Evolutionary conservation across 768 basidiomycete genomes (phyloP), one percentile per base, ranked within the genome.

Genomic region (Solioccasus polychromus): DNA sequence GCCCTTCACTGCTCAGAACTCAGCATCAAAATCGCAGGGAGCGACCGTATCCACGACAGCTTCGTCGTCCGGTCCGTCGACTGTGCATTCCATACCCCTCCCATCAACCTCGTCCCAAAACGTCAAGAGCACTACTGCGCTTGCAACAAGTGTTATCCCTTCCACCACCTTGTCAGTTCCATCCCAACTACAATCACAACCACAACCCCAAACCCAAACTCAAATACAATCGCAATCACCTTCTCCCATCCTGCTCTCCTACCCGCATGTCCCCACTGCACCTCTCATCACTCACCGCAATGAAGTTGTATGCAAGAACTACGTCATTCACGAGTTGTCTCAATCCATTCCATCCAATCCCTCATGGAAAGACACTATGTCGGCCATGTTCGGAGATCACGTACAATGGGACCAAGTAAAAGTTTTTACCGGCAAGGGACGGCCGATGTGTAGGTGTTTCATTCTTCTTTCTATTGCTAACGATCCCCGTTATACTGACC

Each of bases 381-480:
- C 74, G 7, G 83, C 89, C 2, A 74, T 95, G 70, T 91, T 97
- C 55, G 92, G 94, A 2, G 74, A 86, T 40, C 85, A 94, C 54
- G 83, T 85, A 8, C 76, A 83, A 38, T 97, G 88, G 88, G 81
- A 86, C 40, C 76, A 83, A 23, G 47, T 88, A 18, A 79, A 74
- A 48, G 83, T 84, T 6, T 88, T 78, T 53, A 70, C 72, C 2
- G 74, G 78, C 19, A 86, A 82, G 62, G 72, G 72, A n/a, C 71
- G 88, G 11, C 88, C 87, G 1, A 41, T 82, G 34, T 63, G 86
- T 88, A 54, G 43, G 77, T 39, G 9, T 8, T 34, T 22, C 5
- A 4, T 14, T 22, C 9, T 25, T 17, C 12, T 4, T 20, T 28
- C 19, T 9, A 24, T 28, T 26, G 11, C 26, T 31, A 4, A 31